phyloP scores from a whole-genome alignment of 1,284 basidiomycete species.

The Cutaneotrichosporon spelunceum region DNA sequence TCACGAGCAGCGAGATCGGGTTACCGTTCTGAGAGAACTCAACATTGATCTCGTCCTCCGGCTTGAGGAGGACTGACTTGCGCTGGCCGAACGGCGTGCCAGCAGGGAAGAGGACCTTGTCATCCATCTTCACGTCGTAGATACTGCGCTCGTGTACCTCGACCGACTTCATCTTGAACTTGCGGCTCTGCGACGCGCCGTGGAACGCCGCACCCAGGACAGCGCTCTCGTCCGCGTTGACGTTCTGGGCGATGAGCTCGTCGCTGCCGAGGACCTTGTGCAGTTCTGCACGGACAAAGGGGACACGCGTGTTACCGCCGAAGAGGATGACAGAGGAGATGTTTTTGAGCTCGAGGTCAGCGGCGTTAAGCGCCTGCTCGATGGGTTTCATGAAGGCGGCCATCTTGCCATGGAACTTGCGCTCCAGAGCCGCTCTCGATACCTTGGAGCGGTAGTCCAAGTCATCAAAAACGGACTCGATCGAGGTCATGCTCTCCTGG shows the following conservation, averaged over 20 bases:
- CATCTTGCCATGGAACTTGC: constrained; percentile 58
- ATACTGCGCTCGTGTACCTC: constrained; percentile 70
- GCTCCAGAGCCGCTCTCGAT: constrained; percentile 74
- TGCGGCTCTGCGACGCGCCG: constrained; percentile 80
- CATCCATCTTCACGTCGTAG: constrained; percentile 56
- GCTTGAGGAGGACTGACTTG: constrained; percentile 61
- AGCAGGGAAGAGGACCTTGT: constrained; percentile 63
- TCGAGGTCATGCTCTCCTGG: constrained; percentile 65
- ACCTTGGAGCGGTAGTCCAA: constrained; percentile 82
- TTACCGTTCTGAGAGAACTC: constrained; percentile 61
- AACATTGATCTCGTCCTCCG: constrained; percentile 65
- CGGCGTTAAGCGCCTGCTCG: constrained; percentile 66
- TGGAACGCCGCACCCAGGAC: constrained; percentile 92
- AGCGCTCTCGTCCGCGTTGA: constrained; percentile 95
- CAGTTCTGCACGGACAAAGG: constrained; percentile 83
- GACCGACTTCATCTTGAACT: constrained; percentile 95
- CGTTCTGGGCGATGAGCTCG: constrained; percentile 78
- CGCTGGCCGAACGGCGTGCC: constrained; percentile 71
- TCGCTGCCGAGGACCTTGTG: constrained; percentile 71
- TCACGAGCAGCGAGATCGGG: constrained; percentile 33
- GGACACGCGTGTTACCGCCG: constrained; percentile 84
- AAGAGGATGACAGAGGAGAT: constrained; percentile 85
- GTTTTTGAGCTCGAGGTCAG: constrained; percentile 64
- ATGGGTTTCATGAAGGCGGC: constrained; percentile 67
- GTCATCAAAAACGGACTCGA: constrained; percentile 86